Base-by-base conservation (phyloP, 2,329 filamentous ascomycete species). In the Aschersonia sp. region DNA sequence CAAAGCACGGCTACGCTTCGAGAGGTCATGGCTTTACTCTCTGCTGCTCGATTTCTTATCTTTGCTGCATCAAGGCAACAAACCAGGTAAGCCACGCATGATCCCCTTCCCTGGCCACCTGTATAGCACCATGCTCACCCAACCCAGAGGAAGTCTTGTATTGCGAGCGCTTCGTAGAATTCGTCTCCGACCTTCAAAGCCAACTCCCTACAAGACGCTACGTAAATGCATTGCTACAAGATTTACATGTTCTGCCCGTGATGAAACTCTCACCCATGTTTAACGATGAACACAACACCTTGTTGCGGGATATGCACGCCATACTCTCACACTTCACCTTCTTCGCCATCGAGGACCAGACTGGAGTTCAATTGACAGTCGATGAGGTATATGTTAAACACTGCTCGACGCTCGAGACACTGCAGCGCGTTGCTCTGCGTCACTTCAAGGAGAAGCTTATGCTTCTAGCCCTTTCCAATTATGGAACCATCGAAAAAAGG, bases 151-250 rank as follows among this genome's bases (percentile, higher is more conserved):
- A 45, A 43, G 41, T 30, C 31, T 30, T 51, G 10, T 98, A 96
- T 64, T 94, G 88, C 61, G 91, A 97, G 64, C 79, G 89, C n/a
- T 91, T 97, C 53, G 66, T 92, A 46, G 92, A 98, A 64, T 83
- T 98, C 46, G 71, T 98, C 45, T 83, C 85, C 6, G 92, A 98
- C 61, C 69, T 98, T 28, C 81, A 94, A 62, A 96, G 91, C 58
- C 92, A 98, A 62, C 71, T 97, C 45, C 92, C 92, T 0, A 98
- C 94, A 3, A 76, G 92, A 56, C 80, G 92, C 63, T 97, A 97
- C 61, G 86, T 94, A 60, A 96, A 96, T 63, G 82, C 86, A 1
- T 69, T 98, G 42, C 65, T 97, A 10, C 82, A 85, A 56, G 91
- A 98, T 60, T 69, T 97, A 44, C 89, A 97, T 60, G 65, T 94